Percentiles rank a stretch among this genome's conserved stretches.
Conservation (phyloP, 2,329 filamentous ascomycete species). For the Pyrenochaeta sp. region DNA sequence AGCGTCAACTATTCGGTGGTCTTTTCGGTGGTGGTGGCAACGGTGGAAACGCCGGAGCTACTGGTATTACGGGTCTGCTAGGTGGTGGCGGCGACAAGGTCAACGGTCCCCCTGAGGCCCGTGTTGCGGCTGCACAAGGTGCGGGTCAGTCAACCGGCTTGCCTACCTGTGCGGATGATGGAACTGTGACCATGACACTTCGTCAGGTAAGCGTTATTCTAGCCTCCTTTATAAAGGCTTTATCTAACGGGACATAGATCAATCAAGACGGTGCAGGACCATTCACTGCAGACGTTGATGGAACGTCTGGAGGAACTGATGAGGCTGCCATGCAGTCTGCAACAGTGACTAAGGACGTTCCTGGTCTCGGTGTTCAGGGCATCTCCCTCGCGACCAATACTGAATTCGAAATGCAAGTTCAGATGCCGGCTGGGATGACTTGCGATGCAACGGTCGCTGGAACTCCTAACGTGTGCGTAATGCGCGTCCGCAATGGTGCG, state of each 20-base stretch:
- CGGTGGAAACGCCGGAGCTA: conserved; percentile 34
- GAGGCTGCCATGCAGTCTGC: conserved; percentile 67
- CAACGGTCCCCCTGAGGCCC: conserved; percentile 59
- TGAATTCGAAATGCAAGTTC: conserved; percentile 70
- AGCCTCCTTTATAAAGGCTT: background rate
- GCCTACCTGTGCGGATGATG: conserved; percentile 68
- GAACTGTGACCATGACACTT: conserved; percentile 69
- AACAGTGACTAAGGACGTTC: conserved; percentile 67
- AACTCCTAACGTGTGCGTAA: conserved; percentile 70
- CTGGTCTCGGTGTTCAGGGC: conserved; percentile 65
- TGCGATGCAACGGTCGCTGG: conserved; percentile 69
- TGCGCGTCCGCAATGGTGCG: conserved; percentile 69
- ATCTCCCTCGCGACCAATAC: conserved; percentile 66
- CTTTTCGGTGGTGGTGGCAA: conserved; percentile 45
- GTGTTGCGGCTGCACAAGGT: conserved; percentile 64
- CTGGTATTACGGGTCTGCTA: conserved; percentile 41
- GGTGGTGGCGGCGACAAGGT: conserved; percentile 58
- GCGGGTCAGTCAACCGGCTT: conserved; percentile 63
- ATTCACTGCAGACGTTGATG: conserved; percentile 67
- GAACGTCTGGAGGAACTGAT: conserved; percentile 70
- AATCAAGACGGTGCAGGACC: conserved; percentile 76
- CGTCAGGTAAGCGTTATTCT: conserved; percentile 57
- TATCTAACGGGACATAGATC: conserved; percentile 47
- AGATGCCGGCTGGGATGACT: conserved; percentile 74
- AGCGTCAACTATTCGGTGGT: conserved; percentile 44